phyloP scores from a whole-genome alignment of 257 asterid species.

The Eucommia ulmoides region DNA sequence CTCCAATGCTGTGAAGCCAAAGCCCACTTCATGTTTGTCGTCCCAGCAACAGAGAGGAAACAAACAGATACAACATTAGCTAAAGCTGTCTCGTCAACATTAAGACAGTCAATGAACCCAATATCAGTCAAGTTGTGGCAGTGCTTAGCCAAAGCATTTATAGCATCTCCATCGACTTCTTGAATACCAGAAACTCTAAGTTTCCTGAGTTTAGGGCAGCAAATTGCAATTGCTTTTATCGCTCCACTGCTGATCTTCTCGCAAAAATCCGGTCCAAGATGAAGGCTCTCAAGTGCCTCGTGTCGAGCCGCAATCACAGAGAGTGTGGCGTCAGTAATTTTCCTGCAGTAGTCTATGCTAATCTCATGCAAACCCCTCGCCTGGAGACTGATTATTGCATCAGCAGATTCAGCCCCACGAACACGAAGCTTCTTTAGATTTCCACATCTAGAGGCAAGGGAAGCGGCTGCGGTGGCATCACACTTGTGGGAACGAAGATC shows the following conservation, averaged over 20 bases:
- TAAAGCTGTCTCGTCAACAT: constrained; percentile 49
- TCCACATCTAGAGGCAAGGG: constrained; percentile 53
- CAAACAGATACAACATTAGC: constrained; percentile 47
- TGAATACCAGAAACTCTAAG: constrained; percentile 62
- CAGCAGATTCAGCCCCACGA: constrained; percentile 72
- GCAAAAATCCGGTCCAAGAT: constrained; percentile 75
- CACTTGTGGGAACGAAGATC: constrained; percentile 61
- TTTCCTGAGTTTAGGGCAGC: constrained; percentile 47
- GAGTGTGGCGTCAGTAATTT: constrained; percentile 61
- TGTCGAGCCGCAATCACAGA: constrained; percentile 67
- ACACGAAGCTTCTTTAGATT: constrained; percentile 57
- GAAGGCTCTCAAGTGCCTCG: constrained; percentile 63
- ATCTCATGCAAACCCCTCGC: constrained; percentile 51
- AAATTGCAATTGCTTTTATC: constrained; percentile 50
- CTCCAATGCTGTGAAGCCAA: constrained; percentile 37
- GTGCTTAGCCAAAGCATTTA: constrained; percentile 55
- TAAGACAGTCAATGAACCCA: constrained; percentile 64
- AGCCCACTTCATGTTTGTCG: constrained; percentile 51
- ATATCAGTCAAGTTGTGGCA: constrained; percentile 48
- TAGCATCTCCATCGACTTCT: constrained; percentile 60
- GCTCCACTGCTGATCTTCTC: constrained; percentile 72
- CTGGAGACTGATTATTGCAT: constrained; percentile 47
- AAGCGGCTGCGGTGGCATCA: constrained; percentile 38
- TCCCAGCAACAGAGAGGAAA: constrained; percentile 70
- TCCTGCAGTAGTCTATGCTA: constrained; percentile 56